These are phyloP conservation scores for Sphaceloma murrayae DNA, from an alignment of 2,329 filamentous ascomycete genomes.

Conservation along the genomic window DNA sequence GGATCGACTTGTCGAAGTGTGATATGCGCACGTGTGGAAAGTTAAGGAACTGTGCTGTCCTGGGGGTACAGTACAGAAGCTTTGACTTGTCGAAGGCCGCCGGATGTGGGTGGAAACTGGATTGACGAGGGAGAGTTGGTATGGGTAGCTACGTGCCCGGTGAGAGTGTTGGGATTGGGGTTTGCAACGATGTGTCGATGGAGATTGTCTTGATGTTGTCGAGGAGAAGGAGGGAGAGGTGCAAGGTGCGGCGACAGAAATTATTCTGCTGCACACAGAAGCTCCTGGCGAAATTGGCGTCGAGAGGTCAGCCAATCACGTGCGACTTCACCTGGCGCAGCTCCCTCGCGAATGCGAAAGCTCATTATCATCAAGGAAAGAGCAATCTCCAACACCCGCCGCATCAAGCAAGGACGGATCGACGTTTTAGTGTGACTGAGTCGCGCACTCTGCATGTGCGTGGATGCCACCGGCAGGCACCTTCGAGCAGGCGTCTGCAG, in stretches of 20 bases:
- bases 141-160: conserved; percentile 42
- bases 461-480: conserved; percentile 7
- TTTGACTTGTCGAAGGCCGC: conserved; percentile 37
- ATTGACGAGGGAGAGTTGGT: conserved; percentile 44
- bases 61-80: conserved; percentile 27
- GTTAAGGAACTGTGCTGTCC: conserved; percentile 32
- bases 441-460: not conserved
- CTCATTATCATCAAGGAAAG: conserved; percentile 7
- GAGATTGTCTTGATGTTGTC: conserved; percentile 22
- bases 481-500: not conserved
- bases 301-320: conserved; percentile 6
- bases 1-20: conserved; percentile 34
- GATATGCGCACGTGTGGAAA: conserved; percentile 26
- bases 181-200: conserved; percentile 18
- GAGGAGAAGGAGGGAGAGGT: conserved; percentile 20
- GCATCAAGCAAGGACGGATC: conserved; percentile 8
- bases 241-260: conserved; percentile 17
- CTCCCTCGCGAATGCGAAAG: conserved; percentile 8
- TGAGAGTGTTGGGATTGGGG: conserved; percentile 21
- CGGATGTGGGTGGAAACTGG: conserved; percentile 38
- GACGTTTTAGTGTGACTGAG: conserved; percentile 1
- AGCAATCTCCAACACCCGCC: conserved; percentile 2
- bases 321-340: conserved; percentile 2
- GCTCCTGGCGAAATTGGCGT: conserved; percentile 15
- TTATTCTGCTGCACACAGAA: conserved; percentile 12